Percentiles rank a stretch among this genome's conserved stretches.
These are phyloP conservation scores for Phalaenopsis hybrid DNA, from an alignment of 116 monocot species.

Conservation along the genomic window DNA sequence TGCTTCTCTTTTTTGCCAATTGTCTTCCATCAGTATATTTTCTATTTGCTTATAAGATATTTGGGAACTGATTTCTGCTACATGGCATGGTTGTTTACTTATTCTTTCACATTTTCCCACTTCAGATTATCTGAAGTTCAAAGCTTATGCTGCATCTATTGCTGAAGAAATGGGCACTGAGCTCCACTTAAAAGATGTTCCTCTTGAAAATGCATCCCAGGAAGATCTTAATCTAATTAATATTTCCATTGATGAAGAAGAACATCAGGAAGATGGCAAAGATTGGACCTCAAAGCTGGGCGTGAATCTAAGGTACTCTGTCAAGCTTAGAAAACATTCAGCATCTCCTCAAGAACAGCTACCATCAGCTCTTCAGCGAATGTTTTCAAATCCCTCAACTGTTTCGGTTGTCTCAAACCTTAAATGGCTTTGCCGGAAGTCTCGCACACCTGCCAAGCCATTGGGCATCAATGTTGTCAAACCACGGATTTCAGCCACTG, in stretches of 20 bases:
- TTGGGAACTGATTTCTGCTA: too few relatives aligned
- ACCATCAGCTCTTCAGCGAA: slow-evolving; percentile 33
- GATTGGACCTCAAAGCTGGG: slow-evolving; percentile 91
- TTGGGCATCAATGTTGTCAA: slow-evolving; percentile 16
- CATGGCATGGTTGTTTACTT: neutral
- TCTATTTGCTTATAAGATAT: too few relatives aligned
- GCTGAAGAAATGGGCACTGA: slow-evolving; percentile 52
- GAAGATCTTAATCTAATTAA: slow-evolving; percentile 61
- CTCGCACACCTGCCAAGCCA: slow-evolving; percentile 51
- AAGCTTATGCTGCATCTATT: slow-evolving; percentile 53
- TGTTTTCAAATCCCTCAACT: slow-evolving; percentile 36
- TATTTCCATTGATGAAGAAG: slow-evolving; percentile 73
- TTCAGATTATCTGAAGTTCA: slow-evolving; percentile 87
- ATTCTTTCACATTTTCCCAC: neutral
- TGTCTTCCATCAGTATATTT: too few relatives aligned
- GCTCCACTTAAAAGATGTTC: slow-evolving; percentile 38
- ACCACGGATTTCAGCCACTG: slow-evolving; percentile 6
- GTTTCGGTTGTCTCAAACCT: slow-evolving; percentile 36
- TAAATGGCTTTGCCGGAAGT: slow-evolving; percentile 59
- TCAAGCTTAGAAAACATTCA: slow-evolving; percentile 52
- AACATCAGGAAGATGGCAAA: slow-evolving; percentile 43
- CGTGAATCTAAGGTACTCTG: slow-evolving; percentile 52
- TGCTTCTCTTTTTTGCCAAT: too few relatives aligned
- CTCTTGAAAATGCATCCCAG: slow-evolving; percentile 46
- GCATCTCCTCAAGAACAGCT: slow-evolving; percentile 39